Conservation (phyloP, 441 rosid species). For the Hura crepitans region DNA sequence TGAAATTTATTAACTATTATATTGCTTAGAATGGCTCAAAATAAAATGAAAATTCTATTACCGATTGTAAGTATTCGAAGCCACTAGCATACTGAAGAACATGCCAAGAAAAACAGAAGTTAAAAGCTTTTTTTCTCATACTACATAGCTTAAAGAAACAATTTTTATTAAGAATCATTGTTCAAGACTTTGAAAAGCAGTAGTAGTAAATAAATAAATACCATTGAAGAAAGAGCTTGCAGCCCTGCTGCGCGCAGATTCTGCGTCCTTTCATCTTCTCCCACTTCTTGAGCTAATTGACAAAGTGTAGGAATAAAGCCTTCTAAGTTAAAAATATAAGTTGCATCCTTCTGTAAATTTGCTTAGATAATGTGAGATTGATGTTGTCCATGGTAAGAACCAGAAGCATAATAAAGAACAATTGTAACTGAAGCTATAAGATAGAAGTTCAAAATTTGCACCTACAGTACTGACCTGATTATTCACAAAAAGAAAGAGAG, state of each 20-base stretch:
- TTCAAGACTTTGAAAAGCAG: constrained; percentile 13
- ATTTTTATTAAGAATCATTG: neutral
- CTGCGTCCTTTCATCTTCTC: constrained; percentile 56
- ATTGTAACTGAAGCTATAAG: constrained; percentile 26
- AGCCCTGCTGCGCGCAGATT: constrained; percentile 53
- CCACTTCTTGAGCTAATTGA: constrained; percentile 68
- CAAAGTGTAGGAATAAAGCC: constrained; percentile 76
- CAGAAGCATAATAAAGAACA: constrained; percentile 12
- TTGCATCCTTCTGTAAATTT: constrained; percentile 68
- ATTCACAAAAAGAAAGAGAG: constrained; percentile 76
- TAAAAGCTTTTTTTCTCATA: neutral
- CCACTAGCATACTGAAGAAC: neutral
- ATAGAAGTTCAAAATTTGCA: constrained; percentile 14
- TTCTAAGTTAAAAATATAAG: constrained; percentile 78
- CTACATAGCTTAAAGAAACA: neutral
- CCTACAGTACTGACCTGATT: constrained; percentile 58
- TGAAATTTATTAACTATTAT: neutral
- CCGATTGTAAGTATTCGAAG: neutral
- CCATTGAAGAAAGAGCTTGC: constrained; percentile 75
- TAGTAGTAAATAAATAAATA: constrained; percentile 23
- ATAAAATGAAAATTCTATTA: neutral
- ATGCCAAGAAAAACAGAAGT: neutral
- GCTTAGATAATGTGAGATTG: constrained; percentile 20
- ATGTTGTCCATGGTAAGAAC: constrained; percentile 10
- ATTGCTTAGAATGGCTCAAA: neutral